Base-by-base conservation (phyloP, 371 early-diverging fungal species). In the Syncephalastrum sp. region DNA sequence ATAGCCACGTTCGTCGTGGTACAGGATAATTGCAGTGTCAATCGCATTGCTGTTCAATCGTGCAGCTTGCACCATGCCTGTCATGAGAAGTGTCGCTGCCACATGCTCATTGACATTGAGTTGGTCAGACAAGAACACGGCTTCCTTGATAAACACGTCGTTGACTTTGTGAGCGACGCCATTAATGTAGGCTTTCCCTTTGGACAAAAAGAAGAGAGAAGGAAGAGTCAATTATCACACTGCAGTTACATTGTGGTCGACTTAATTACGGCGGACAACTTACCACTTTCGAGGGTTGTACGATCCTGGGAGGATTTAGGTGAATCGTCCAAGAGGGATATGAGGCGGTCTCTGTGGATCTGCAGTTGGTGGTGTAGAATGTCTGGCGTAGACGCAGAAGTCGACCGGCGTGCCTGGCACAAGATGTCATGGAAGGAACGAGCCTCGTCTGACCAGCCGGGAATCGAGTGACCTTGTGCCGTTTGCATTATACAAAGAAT, bases 51-150 rank as follows among this genome's bases (percentile, higher is more conserved):
- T 57, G 25, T 52, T 60, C 24, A 50, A 17, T 25, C 57, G 60
- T 47, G 50, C 43, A 4, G 75, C 67, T 33, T 76, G 74, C 10
- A 74, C 63, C 33, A 82, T 69, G 1, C 87, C 93, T 56, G 81
- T 61, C 55, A 86, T 82, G 44, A 93, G 72, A 5, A 94, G 70
- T 1, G 86, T 75, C 1, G 92, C 82, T 10, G 94, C 94, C 4
- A 82, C 67, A 59, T 84, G 72, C 66, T 95, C 95, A 67, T 90
- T 87, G 47, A 94, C 78, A 21, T 85, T 78, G 43, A 96, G 79
- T 56, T 91, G 83, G 68, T 94, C 91, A 2, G 92, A 89, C 42
- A 94, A 63, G 64, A 83, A 75, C 33, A 87, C 60, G 5, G 85
- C 82, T 50, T 82, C 82, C n/a, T 72, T 55, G 54, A 81, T 79